These are phyloP conservation scores for Acephala macrosclerotiorum DNA, from an alignment of 2,329 filamentous ascomycete species.

Conservation along the genomic window DNA sequence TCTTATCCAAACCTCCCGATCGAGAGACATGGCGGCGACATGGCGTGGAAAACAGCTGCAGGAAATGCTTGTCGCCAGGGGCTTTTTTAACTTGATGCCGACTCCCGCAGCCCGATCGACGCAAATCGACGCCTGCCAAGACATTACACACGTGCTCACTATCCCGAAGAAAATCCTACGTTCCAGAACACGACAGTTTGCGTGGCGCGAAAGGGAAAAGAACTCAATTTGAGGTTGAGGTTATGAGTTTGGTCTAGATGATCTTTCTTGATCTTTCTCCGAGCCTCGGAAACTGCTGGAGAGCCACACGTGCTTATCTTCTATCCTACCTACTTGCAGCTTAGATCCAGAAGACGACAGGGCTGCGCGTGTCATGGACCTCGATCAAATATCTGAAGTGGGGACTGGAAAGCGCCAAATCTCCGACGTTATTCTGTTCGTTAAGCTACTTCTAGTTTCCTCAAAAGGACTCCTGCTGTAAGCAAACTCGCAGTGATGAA, in stretches of 20 bases:
- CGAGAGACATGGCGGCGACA: background rate
- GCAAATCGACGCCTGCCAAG: background rate
- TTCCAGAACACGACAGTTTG: background rate
- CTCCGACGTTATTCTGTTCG: background rate
- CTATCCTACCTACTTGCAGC: background rate
- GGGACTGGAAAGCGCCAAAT: background rate
- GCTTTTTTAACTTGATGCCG: background rate
- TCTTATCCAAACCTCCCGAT: background rate
- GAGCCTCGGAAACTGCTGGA: background rate
- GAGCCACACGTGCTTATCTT: constrained; percentile 3
- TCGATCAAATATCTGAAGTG: background rate
- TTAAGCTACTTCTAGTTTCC: background rate
- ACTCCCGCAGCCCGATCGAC: background rate
- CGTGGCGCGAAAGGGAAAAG: background rate
- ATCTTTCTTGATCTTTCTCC: background rate
- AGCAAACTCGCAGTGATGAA: no score
- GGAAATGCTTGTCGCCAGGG: background rate
- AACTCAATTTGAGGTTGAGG: background rate
- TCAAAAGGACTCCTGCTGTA: no score
- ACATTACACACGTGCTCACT: background rate
- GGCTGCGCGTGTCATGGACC: background rate
- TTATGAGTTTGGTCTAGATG: background rate
- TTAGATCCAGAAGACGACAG: background rate
- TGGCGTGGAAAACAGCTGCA: background rate
- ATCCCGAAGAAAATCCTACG: background rate